A percentile compares a stretch with the other conserved stretches of the same genome.
These are phyloP conservation scores for Trametes meyenii DNA, from an alignment of 768 basidiomycete genomes.

Conservation along the genomic window DNA sequence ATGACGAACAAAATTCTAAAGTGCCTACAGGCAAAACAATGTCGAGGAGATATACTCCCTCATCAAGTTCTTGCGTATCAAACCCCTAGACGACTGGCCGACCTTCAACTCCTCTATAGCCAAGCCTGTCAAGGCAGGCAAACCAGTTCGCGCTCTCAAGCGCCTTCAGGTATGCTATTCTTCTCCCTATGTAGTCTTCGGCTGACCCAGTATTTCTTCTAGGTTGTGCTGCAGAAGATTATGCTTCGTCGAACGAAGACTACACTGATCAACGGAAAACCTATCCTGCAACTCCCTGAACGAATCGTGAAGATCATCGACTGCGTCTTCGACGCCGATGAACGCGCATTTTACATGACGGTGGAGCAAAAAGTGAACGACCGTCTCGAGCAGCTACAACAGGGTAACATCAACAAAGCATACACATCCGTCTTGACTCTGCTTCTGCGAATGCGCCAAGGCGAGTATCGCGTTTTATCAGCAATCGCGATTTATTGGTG, in stretches of 20 bases:
- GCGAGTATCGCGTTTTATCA: slow-evolving; percentile 41
- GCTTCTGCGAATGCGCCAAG: slow-evolving; percentile 86
- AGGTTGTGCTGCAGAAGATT: slow-evolving; percentile 81
- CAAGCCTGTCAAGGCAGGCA: slow-evolving; percentile 74
- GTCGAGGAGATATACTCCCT: slow-evolving; percentile 90
- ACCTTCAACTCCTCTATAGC: slow-evolving; percentile 80
- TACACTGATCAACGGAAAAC: slow-evolving; percentile 73
- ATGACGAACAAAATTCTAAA: not conserved
- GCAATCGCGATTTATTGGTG: too few relatives aligned
- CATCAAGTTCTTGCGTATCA: slow-evolving; percentile 84
- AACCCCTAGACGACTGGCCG: slow-evolving; percentile 78
- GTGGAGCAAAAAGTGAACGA: slow-evolving; percentile 41
- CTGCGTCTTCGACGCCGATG: slow-evolving; percentile 77
- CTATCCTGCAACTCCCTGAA: slow-evolving; percentile 78
- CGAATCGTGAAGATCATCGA: slow-evolving; percentile 71
- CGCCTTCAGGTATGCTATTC: slow-evolving; percentile 64
- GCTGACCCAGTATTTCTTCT: not conserved
- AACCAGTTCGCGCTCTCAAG: slow-evolving; percentile 74
- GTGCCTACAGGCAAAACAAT: slow-evolving; percentile 70
- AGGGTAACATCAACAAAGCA: slow-evolving; percentile 51
- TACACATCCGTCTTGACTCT: slow-evolving; percentile 74
- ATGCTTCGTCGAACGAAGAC: slow-evolving; percentile 91
- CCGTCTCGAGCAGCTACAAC: slow-evolving; percentile 66
- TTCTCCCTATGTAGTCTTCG: too few relatives aligned
- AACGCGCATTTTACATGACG: slow-evolving; percentile 77